A percentile compares a stretch with the other conserved stretches of the same genome.
These are phyloP conservation scores for Meyerozyma carpophila DNA, from an alignment of 1,139 yeast genomes.

Conservation along the genomic window DNA sequence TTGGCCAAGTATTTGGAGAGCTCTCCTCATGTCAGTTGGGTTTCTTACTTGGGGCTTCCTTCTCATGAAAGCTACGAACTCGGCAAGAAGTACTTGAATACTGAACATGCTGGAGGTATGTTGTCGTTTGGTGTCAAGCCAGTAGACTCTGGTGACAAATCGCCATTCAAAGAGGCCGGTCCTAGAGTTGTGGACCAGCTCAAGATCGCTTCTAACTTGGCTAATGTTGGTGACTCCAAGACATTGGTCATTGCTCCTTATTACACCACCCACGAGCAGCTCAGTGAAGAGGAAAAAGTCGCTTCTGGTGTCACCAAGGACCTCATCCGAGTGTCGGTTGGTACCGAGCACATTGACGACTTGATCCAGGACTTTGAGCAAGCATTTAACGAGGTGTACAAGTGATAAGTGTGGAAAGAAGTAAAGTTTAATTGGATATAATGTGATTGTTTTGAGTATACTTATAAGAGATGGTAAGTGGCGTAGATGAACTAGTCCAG, in stretches of 20 bases:
- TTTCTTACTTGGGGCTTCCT: slow-evolving; percentile 85
- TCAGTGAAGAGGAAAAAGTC: slow-evolving; percentile 70
- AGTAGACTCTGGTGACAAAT: slow-evolving; percentile 38
- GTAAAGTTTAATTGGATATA: no score
- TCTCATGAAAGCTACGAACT: slow-evolving; percentile 77
- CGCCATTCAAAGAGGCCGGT: slow-evolving; percentile 67
- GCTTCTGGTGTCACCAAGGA: slow-evolving; percentile 85
- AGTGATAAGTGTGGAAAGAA: background rate
- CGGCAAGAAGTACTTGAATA: slow-evolving; percentile 71
- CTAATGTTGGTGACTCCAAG: slow-evolving; percentile 95
- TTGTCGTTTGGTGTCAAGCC: slow-evolving; percentile 85
- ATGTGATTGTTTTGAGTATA: no score
- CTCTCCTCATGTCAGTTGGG: slow-evolving; percentile 75
- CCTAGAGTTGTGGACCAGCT: slow-evolving; percentile 78
- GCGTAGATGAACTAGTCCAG: no score
- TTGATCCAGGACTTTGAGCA: slow-evolving; percentile 82
- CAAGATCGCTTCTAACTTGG: slow-evolving; percentile 83
- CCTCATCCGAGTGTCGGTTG: slow-evolving; percentile 81
- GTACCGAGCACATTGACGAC: slow-evolving; percentile 87
- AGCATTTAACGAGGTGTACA: slow-evolving; percentile 56
- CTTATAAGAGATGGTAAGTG: no score
- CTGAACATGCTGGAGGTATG: slow-evolving; percentile 78
- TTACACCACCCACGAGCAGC: slow-evolving; percentile 92
- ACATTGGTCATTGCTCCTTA: slow-evolving; percentile 93
- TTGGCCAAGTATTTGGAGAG: slow-evolving; percentile 74